phyloP scores from a whole-genome alignment of 78 protist genomes.

The Chrysochromulina parva region DNA sequence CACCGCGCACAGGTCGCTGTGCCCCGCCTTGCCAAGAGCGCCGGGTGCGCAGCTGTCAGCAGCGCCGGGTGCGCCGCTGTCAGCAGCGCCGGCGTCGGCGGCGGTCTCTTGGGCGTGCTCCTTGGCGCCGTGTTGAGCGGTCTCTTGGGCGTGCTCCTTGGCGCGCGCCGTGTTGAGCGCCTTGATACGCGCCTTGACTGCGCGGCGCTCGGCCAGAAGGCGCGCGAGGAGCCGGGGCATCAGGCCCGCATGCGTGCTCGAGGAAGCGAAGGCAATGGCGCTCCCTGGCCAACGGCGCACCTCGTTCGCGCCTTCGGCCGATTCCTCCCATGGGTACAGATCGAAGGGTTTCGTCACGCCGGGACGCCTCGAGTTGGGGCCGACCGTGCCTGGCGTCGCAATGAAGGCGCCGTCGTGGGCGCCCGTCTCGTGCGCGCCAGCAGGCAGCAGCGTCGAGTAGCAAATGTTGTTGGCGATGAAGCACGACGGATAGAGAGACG shows the following conservation, averaged over 20 bases:
- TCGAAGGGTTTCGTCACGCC: neutral
- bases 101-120: too few species aligned
- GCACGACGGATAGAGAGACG: slow-evolving; percentile 34
- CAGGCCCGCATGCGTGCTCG: neutral
- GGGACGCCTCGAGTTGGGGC: neutral
- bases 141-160: too few species aligned
- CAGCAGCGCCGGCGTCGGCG: too few species aligned
- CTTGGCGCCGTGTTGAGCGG: too few species aligned
- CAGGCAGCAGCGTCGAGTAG: slow-evolving; percentile 38
- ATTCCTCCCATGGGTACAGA: neutral
- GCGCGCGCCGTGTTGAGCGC: too few species aligned
- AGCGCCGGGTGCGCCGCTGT: too few species aligned
- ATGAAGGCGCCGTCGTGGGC: neutral
- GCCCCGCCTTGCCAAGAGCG: too few species aligned
- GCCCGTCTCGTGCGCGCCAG: neutral
- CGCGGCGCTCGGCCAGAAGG: too few species aligned
- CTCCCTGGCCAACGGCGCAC: neutral
- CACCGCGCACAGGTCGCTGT: too few species aligned
- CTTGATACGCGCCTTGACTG: too few species aligned
- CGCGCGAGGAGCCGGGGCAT: too few species aligned
- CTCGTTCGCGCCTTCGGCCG: neutral
- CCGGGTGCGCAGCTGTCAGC: too few species aligned
- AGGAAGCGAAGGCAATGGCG: neutral
- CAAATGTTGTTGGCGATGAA: slow-evolving; percentile 38
- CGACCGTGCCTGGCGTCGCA: neutral